Base-by-base conservation (phyloP, 306 rosid species). In the Urtica urens region DNA sequence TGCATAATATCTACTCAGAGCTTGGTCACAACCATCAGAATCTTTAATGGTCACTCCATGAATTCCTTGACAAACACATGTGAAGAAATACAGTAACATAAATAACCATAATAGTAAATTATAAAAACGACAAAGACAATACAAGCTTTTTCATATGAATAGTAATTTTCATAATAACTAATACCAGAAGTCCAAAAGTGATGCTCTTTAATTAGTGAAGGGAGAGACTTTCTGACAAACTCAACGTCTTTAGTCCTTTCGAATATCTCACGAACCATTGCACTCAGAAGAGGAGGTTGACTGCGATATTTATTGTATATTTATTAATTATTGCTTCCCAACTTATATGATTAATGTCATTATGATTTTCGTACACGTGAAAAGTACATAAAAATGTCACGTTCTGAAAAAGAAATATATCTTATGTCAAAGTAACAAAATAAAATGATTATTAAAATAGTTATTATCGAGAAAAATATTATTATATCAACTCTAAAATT, bases 271-370 rank as follows among this genome's bases (percentile, higher is more conserved):
- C 69, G 67, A 65, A 88, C 74, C 95, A 88, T 88, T 31, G 93
- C 77, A 33, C 97, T 88, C 47, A 88, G 72, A 53, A 88, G 82
- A 7, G 95, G 97, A 68, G 97, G 95, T 74, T 88, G 90, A 79
- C 97, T 88, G 82, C 66, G 62, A 76, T n/a, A n/a, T n/a, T n/a
- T n/a, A n/a, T n/a, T n/a, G n/a, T n/a, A n/a, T n/a, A n/a, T n/a
- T n/a, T n/a, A n/a, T n/a, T n/a, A n/a, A n/a, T n/a, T n/a, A n/a
- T n/a, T n/a, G n/a, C n/a, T n/a, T n/a, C n/a, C n/a, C n/a, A n/a
- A n/a, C n/a, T n/a, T n/a, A n/a, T n/a, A n/a, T n/a, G n/a, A n/a
- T n/a, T n/a, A n/a, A n/a, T n/a, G n/a, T n/a, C n/a, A n/a, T n/a
- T n/a, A n/a, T n/a, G n/a, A n/a, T n/a, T n/a, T n/a, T n/a, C n/a